These are phyloP conservation scores for Suhomyces taliae DNA, from an alignment of 1,139 yeast genomes.

Conservation along the genomic window DNA sequence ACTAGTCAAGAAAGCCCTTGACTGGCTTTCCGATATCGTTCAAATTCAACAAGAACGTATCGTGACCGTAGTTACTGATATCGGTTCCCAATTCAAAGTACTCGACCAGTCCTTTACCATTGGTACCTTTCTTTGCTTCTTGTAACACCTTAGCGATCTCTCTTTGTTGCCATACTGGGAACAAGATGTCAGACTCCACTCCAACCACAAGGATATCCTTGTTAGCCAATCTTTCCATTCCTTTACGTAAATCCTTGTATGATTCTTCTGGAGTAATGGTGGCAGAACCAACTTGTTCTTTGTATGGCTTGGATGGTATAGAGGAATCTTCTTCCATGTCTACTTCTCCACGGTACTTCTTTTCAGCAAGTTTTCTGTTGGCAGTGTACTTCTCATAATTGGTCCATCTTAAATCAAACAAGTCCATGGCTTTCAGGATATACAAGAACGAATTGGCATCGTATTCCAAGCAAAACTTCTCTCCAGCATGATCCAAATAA, in stretches of 20 bases:
- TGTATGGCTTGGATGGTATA: conserved; percentile 56
- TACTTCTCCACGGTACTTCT: conserved; percentile 17
- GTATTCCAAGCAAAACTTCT: conserved; percentile 85
- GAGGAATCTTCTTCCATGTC: conserved; percentile 23
- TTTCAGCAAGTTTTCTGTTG: conserved; percentile 41
- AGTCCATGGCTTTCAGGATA: conserved; percentile 91
- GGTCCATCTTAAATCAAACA: conserved; percentile 72
- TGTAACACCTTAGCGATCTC: conserved; percentile 69
- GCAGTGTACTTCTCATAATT: conserved; percentile 45
- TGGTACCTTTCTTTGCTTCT: conserved; percentile 33
- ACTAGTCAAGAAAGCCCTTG: conserved; percentile 49
- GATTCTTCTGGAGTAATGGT: conserved; percentile 53
- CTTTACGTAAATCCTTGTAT: conserved; percentile 59
- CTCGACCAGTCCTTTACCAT: conserved; percentile 35
- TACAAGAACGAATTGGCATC: conserved; percentile 89
- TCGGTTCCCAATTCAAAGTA: conserved; percentile 77
- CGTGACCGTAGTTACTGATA: conserved; percentile 83
- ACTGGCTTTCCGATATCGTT: conserved; percentile 82
- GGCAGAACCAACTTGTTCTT: conserved; percentile 44
- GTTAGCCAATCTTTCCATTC: conserved; percentile 62
- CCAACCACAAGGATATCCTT: conserved; percentile 79
- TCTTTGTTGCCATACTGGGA: conserved; percentile 93
- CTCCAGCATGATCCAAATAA: conserved; percentile 91
- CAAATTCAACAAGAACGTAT: conserved; percentile 77
- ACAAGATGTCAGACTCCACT: conserved; percentile 85